Base-by-base conservation (phyloP, 768 basidiomycete genomes). In the Gloeophyllum trabeum region DNA sequence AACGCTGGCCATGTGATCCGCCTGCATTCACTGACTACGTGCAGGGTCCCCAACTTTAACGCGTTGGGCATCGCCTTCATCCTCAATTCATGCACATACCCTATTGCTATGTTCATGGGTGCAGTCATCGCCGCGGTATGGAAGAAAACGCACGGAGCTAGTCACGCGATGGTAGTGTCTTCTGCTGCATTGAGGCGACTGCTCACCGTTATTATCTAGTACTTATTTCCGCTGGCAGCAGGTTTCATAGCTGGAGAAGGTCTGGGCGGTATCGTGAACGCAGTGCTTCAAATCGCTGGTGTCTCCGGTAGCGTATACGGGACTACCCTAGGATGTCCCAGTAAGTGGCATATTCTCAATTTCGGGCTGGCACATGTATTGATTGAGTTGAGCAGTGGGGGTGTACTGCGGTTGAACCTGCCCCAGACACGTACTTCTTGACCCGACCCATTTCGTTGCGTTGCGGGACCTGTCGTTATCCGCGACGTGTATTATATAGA, bases 221-320 rank as follows among this genome's bases (percentile, higher is more conserved):
- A 59, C 44, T 59, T 57, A 18, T 67, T 60, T 39, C 57, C 63
- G 12, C 34, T 66, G 16, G 62, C 64, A 20, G 59, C 66, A 10
- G 65, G 63, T 23, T 58, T 63, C 46, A 56, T 67, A 24, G 63
- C 64, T 7, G 65, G 65, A 7, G 65, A 65, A 37, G 65, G 65
- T 30, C 49, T 63, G 4, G 65, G 62, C 2, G 60, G 60, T 10
- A 60, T 61, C n/a, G 53, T 58, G 4, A 59, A 53, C 16, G 58
- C 60, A 1, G 48, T 57, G 24, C 24, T 61, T 24, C 53, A 57
- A 36, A 61, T 59, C 21, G 53, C 48, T 5, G 57, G 54, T 12
- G 54, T 57, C 16, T 48, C 53, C 0, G 60, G 59, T 1, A 42
- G 48, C 7, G 46, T 44, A 30, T 50, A 56, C 32, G 56, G 60